Base-by-base conservation (phyloP, 2,329 filamentous ascomycete species). In the Claviceps digitariae region DNA sequence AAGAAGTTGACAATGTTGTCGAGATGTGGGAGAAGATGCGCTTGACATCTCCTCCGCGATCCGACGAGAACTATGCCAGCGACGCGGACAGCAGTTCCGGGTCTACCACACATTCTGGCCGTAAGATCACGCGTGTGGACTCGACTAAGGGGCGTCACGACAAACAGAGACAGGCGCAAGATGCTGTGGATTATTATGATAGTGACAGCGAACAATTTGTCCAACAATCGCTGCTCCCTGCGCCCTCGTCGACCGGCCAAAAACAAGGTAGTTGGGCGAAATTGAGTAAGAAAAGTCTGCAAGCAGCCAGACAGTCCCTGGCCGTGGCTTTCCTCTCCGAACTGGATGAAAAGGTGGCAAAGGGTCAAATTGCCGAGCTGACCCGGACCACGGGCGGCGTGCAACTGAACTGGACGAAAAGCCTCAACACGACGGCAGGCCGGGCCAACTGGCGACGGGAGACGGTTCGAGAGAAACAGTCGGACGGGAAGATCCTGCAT, bases 371-470 rank as follows among this genome's bases (percentile, higher is more conserved):
- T 8, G 65, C 71, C 1, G 61, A 72, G 25, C 72, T 90, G 21
- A 74, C 85, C 0, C 71, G 73, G 2, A 67, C 73, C 0, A 86
- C 85, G 0, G 86, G 87, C 20, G 87, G 87, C 1, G 75, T 91
- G 48, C 77, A 78, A 53, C 74, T 91, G 40, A 68, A 79, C 45
- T 93, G 87, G 87, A 83, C 77, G 56, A 87, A 85, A 60, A 87
- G 80, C n/a, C 78, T 93, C 51, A 86, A 84, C 63, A 86, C 84
- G 1, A 91, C 87, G 0, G 87, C 87, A 15, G 87, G 87, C 0
- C 76, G 85, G 43, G 86, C 86, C 29, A 83, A 80, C 60, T 89
- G 85, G 84, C 81, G 77, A 58, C 75, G 79, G 23, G 82, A 84
- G 61, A 77, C 74, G 13, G 66, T 75, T 15, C 70, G 68, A 57